These are phyloP conservation scores for Arxiozyma slooffiae DNA, from an alignment of 1,139 yeast genomes.

Conservation along the genomic window DNA sequence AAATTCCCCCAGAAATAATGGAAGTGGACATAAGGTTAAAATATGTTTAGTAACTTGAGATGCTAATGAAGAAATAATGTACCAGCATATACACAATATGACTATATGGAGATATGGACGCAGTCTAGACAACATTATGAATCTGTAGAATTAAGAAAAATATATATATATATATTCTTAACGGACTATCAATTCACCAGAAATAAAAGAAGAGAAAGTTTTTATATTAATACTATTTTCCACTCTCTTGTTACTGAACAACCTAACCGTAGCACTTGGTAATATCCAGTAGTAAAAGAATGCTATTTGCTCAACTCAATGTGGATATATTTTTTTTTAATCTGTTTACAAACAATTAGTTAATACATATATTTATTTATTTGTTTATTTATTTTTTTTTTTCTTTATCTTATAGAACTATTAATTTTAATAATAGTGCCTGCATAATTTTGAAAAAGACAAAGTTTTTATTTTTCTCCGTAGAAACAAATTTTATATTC, in stretches of 20 bases:
- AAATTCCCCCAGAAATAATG: conserved; percentile 76
- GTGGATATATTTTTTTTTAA: too few species aligned
- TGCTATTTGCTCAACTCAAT: background rate
- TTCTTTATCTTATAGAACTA: background rate
- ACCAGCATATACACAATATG: conserved; percentile 66
- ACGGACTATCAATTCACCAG: too few species aligned
- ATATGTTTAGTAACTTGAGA: conserved; percentile 76
- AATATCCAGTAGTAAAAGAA: too few species aligned
- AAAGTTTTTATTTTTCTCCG: background rate
- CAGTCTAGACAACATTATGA: conserved; percentile 4
- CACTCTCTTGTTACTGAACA: too few species aligned
- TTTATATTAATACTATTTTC: too few species aligned
- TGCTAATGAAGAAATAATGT: conserved; percentile 67
- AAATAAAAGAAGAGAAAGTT: too few species aligned
- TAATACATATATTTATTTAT: background rate
- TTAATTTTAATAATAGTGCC: background rate
- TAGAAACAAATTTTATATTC: background rate
- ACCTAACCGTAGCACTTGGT: too few species aligned
- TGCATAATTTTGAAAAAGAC: background rate
- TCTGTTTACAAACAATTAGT: too few species aligned
- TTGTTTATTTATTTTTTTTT: background rate
- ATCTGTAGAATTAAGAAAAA: background rate
- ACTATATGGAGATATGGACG: conserved; percentile 31
- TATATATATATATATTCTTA: too few species aligned
- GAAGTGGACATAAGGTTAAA: conserved; percentile 59